phyloP scores from a whole-genome alignment of 768 basidiomycete genomes.

The Stropharia rugosoannulata region DNA sequence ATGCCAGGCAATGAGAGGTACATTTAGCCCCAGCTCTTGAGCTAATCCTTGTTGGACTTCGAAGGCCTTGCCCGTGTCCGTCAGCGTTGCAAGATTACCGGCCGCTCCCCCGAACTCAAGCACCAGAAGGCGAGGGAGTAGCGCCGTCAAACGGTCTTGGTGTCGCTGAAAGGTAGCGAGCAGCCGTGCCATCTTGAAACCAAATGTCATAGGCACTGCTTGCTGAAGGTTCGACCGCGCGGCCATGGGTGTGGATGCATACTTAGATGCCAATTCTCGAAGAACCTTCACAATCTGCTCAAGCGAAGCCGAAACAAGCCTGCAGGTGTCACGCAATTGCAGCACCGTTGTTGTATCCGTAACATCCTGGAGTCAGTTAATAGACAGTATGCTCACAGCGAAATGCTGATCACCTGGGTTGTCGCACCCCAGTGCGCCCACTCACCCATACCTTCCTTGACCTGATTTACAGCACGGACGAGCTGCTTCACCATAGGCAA shows the following conservation, averaged over 20 bases:
- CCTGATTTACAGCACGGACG: conserved; percentile 34
- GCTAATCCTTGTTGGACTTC: conserved; percentile 30
- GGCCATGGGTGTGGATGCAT: conserved; percentile 42
- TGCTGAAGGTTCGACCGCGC: conserved; percentile 48
- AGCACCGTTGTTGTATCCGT: conserved; percentile 46
- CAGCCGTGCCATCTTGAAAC: conserved; percentile 46
- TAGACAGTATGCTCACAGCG: background rate
- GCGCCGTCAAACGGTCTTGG: conserved; percentile 32
- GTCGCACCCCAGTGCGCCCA: conserved; percentile 50
- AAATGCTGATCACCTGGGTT: conserved; percentile 36
- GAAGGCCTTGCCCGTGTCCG: conserved; percentile 35
- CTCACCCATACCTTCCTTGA: conserved; percentile 36
- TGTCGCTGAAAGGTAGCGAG: conserved; percentile 42
- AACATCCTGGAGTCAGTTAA: conserved; percentile 34
- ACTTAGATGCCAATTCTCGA: conserved; percentile 23
- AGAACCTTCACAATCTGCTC: conserved; percentile 27
- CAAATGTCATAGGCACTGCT: conserved; percentile 46
- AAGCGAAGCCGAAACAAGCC: conserved; percentile 25
- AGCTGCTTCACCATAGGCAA: conserved; percentile 44
- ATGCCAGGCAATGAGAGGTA: conserved; percentile 36
- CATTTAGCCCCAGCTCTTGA: conserved; percentile 22
- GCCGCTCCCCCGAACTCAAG: conserved; percentile 46
- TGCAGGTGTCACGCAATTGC: conserved; percentile 39
- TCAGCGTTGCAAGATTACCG: conserved; percentile 43
- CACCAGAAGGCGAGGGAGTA: conserved; percentile 35